These are phyloP conservation scores for Carpinus viminea DNA, from an alignment of 306 rosid genomes.

Conservation along the genomic window DNA sequence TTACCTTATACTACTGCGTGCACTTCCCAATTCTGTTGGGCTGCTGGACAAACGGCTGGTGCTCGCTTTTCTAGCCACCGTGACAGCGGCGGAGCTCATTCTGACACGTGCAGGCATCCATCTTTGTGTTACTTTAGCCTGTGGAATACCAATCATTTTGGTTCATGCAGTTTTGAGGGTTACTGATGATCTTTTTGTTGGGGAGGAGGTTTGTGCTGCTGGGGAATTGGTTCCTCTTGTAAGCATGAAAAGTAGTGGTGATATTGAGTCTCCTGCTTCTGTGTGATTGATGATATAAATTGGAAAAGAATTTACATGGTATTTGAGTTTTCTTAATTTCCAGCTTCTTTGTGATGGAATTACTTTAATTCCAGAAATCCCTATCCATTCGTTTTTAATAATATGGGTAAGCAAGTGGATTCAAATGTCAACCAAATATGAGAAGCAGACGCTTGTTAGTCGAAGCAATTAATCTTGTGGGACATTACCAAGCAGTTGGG, in stretches of 20 bases:
- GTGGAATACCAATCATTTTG: conserved; percentile 44
- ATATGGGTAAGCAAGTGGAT: no score
- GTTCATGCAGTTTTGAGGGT: conserved; percentile 61
- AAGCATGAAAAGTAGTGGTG: not conserved
- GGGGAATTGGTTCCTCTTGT: conserved; percentile 43
- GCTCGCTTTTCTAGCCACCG: conserved; percentile 44
- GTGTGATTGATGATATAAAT: conserved; percentile 15
- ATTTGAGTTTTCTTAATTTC: no score
- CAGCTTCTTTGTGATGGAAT: no score
- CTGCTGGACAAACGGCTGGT: conserved; percentile 42
- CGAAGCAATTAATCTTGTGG: no score
- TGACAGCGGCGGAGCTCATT: conserved; percentile 43
- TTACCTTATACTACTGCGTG: conserved; percentile 37
- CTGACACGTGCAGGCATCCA: conserved; percentile 49
- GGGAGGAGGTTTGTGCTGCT: conserved; percentile 27
- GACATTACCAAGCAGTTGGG: no score
- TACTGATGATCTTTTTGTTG: conserved; percentile 36
- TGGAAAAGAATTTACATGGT: no score
- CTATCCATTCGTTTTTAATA: no score
- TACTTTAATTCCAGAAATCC: no score
- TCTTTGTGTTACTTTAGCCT: conserved; percentile 44
- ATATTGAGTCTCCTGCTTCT: conserved; percentile 6
- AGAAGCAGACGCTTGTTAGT: no score
- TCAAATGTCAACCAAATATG: no score
- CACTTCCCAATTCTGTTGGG: conserved; percentile 39